Evolutionary conservation across 1,139 yeast species (phyloP), one percentile per base, ranked within the genome.

Genomic region (Blastobotrys proliferans): DNA sequence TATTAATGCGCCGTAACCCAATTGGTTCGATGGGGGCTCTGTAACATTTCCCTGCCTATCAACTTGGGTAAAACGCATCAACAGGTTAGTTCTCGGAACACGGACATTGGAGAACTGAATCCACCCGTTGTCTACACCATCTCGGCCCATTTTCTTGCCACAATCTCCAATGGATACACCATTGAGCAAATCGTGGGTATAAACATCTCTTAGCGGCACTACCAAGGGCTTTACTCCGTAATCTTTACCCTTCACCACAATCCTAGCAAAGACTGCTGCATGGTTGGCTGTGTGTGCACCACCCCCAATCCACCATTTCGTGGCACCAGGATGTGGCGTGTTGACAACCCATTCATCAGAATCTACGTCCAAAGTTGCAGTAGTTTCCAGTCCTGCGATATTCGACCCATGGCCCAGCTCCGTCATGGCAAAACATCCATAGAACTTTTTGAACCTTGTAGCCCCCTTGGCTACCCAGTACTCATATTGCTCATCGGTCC

Each of bases 271-370:
- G 36, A 77, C 81, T 29, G 83, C 76, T 21, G 86, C 70, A 66
- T 87, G 95, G 37, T 92, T 85, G 9, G 95, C 83, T 16, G 94
- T 82, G 61, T 86, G 94, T 5, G 96, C 96, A 41, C 96, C 96
- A 60, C 97, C 97, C 42, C 96, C 97, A 58, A 87, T 87, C 97
- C 97, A 87, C 96, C 96, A 87, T 66, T 87, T 87, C 46, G 95
- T 86, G 28, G 96, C 95, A 42, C 92, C 87, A 50, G 83, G 67
- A 61, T 86, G 86, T 5, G 97, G 97, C 19, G 97, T 87, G 62
- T 84, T 79, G 53, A 87, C 79, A 42, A 76, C 64, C 54, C 87
- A 84, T 50, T 79, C 77, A 56, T 85, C 87, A 22, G 72, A 73
- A 21, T 66, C 69, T 35, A 72, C 69, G 60, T 85, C 83, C 61